Conservation (phyloP, 768 basidiomycete genomes). For the Mycena crocata region DNA sequence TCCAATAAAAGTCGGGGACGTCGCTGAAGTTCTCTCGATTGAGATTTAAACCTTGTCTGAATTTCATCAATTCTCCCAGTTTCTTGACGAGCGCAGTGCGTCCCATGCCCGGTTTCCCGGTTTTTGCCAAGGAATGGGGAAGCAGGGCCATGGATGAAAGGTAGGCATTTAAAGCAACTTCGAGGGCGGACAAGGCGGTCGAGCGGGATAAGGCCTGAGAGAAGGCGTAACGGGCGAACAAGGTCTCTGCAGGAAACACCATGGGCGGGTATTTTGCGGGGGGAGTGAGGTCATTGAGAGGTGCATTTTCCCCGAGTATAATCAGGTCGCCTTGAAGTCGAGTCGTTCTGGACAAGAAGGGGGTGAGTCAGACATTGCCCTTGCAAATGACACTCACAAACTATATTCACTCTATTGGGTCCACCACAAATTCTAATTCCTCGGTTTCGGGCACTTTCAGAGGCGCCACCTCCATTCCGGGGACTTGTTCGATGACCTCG, state of each 20-base stretch:
- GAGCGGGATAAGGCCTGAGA: constrained; percentile 93
- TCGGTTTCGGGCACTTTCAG: constrained; percentile 84
- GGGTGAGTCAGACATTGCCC: constrained; percentile 28
- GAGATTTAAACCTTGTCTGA: constrained; percentile 92
- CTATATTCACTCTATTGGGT: constrained; percentile 91
- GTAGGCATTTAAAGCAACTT: constrained; percentile 85
- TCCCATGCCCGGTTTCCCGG: constrained; percentile 86
- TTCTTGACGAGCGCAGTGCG: constrained; percentile 90
- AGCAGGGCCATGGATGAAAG: constrained; percentile 84
- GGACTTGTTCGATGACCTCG: constrained; percentile 66
- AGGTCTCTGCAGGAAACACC: constrained; percentile 74
- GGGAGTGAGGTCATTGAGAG: constrained; percentile 66
- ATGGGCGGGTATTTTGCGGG: constrained; percentile 59
- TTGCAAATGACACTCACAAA: constrained; percentile 41
- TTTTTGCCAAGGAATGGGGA: constrained; percentile 79
- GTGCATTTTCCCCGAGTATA: constrained; percentile 79
- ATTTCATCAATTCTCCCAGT: constrained; percentile 90
- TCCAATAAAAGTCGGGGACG: constrained; percentile 94
- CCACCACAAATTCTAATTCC: constrained; percentile 92
- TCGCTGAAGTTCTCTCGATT: constrained; percentile 91
- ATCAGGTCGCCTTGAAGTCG: constrained; percentile 93
- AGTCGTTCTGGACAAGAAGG: constrained; percentile 66
- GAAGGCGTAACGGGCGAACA: constrained; percentile 90
- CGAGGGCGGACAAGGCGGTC: constrained; percentile 88
- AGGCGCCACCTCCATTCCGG: constrained; percentile 70